Evolutionary conservation across 2,329 filamentous ascomycete genomes (phyloP).

Genomic region (Chrysosporium queenslandicum): DNA sequence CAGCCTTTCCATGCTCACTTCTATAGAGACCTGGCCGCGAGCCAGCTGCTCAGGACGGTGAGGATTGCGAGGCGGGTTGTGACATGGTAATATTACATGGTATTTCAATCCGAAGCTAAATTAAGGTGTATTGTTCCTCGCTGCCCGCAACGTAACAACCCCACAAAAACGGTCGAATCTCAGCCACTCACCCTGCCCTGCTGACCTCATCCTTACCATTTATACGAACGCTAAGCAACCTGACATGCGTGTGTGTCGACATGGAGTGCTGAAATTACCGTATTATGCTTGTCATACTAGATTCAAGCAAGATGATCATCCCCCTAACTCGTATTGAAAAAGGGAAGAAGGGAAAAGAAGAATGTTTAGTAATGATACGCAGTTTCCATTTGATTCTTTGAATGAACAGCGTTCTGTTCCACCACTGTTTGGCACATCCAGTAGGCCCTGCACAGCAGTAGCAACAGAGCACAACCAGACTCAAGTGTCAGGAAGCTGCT

Average conservation of each 20-base stretch:
- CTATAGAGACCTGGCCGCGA: no score
- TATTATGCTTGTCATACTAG: constrained; percentile 3
- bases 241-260: background rate
- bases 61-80: background rate
- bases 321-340: constrained; percentile 8
- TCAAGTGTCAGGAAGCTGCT: background rate
- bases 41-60: no score
- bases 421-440: background rate
- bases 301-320: constrained; percentile 1
- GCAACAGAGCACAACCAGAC: background rate
- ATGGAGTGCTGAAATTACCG: constrained; percentile 1
- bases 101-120: background rate
- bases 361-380: background rate
- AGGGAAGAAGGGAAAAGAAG: background rate
- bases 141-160: constrained; percentile 3
- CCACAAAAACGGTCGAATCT: background rate
- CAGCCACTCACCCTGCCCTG: constrained; percentile 6
- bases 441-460: no score
- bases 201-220: constrained; percentile 10
- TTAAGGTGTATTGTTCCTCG: background rate
- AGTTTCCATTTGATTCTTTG: background rate
- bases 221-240: background rate
- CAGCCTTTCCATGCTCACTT: no score
- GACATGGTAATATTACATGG: background rate
- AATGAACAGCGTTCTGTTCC: background rate